Conservation (phyloP, 225 moss, liverwort and hornwort genomes). For the Bryum argenteum region DNA sequence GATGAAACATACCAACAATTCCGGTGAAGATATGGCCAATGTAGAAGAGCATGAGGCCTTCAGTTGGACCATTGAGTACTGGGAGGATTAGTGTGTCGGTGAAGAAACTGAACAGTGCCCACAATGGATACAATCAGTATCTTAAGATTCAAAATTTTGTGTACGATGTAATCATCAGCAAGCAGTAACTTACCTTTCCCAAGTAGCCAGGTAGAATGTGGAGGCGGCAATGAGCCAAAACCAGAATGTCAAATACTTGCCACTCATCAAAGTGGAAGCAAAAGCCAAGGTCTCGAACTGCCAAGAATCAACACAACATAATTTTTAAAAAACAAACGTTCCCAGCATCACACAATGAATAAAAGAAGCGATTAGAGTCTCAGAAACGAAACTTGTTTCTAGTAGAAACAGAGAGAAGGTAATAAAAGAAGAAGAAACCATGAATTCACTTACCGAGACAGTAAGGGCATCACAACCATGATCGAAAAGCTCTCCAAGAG, state of each 20-base stretch:
- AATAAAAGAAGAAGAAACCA: neutral
- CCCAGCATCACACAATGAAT: neutral
- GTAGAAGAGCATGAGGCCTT: slow-evolving; percentile 86
- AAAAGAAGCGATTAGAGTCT: neutral
- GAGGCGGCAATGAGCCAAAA: slow-evolving; percentile 85
- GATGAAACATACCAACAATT: slow-evolving; percentile 66
- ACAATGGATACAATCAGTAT: slow-evolving; percentile 19
- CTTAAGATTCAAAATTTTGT: neutral
- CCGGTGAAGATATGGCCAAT: slow-evolving; percentile 71
- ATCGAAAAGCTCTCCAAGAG: slow-evolving; percentile 98
- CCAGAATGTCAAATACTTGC: slow-evolving; percentile 59
- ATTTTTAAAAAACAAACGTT: neutral
- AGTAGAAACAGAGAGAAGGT: neutral
- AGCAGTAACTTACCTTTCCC: slow-evolving; percentile 75
- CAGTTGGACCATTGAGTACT: slow-evolving; percentile 92
- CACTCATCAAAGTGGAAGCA: slow-evolving; percentile 74
- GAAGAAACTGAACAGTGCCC: slow-evolving; percentile 71
- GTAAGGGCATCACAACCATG: slow-evolving; percentile 99
- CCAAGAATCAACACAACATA: slow-evolving; percentile 25
- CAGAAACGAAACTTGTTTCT: neutral
- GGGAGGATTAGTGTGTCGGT: slow-evolving; percentile 95
- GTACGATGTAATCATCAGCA: neutral
- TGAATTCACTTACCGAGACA: slow-evolving; percentile 68
- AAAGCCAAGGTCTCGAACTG: slow-evolving; percentile 98
- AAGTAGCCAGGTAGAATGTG: slow-evolving; percentile 89